Evolutionary conservation across 805 yeast species (phyloP).

Genomic region (Debaryomyces prosopidis): DNA sequence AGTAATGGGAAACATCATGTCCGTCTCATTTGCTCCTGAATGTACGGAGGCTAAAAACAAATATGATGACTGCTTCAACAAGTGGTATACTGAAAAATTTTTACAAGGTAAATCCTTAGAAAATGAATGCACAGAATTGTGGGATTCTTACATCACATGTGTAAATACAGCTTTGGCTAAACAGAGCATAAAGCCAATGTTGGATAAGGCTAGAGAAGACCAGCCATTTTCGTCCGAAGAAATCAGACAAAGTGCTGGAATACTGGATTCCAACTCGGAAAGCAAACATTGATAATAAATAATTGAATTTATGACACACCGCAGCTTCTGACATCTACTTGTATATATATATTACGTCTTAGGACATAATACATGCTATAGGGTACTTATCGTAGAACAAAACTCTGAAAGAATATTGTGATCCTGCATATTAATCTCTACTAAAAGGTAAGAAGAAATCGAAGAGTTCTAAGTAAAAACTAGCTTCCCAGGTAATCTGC

Average conservation of each 20-base stretch:
- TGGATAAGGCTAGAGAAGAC: conserved; percentile 86
- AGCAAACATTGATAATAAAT: background rate
- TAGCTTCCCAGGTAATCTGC: no score
- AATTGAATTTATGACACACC: no score
- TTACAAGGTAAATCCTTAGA: conserved; percentile 53
- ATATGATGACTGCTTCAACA: conserved; percentile 91
- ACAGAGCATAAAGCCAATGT: conserved; percentile 76
- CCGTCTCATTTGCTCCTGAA: conserved; percentile 92
- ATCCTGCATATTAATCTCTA: no score
- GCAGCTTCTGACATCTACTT: background rate
- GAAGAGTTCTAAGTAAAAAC: no score
- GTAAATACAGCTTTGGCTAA: conserved; percentile 68
- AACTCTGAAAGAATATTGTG: background rate
- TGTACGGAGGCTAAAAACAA: conserved; percentile 83
- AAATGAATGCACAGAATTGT: conserved; percentile 88
- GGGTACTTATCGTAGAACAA: background rate
- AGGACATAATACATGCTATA: no score
- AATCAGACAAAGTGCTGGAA: conserved; percentile 21
- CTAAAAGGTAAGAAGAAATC: no score
- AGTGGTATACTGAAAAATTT: conserved; percentile 91
- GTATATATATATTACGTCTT: background rate
- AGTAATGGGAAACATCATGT: conserved; percentile 45
- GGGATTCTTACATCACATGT: conserved; percentile 89
- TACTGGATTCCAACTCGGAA: background rate
- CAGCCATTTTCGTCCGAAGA: conserved; percentile 65